These are phyloP conservation scores for Eutrema japonicum DNA, from an alignment of 345 rosid species.

Conservation along the genomic window DNA sequence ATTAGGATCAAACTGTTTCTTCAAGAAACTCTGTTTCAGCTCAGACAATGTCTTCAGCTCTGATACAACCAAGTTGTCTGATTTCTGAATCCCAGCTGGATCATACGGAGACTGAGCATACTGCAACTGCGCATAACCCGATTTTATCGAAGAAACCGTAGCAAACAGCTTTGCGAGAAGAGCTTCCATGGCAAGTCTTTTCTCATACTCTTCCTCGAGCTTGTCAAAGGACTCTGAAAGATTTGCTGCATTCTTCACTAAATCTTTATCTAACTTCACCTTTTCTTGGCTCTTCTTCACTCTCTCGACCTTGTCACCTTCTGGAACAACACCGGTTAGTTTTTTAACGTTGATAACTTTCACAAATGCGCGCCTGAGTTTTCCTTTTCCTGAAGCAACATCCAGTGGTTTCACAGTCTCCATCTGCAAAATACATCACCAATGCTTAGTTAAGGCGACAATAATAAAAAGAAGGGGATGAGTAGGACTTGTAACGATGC, in stretches of 20 bases:
- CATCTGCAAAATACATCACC: slow-evolving; percentile 55
- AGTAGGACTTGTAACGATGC: slow-evolving; percentile 25
- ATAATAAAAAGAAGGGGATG: slow-evolving; percentile 14
- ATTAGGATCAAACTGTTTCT: slow-evolving; percentile 70
- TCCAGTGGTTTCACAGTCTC: slow-evolving; percentile 68
- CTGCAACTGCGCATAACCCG: slow-evolving; percentile 82
- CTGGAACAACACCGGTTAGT: slow-evolving; percentile 66
- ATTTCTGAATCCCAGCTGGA: slow-evolving; percentile 66
- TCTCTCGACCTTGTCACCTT: slow-evolving; percentile 52
- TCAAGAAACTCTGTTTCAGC: slow-evolving; percentile 73
- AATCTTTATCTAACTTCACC: slow-evolving; percentile 45
- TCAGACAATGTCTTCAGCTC: slow-evolving; percentile 77
- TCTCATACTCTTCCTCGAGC: slow-evolving; percentile 50
- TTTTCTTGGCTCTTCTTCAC: slow-evolving; percentile 46
- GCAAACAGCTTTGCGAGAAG: slow-evolving; percentile 78
- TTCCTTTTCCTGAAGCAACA: slow-evolving; percentile 63
- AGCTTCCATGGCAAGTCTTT: slow-evolving; percentile 60
- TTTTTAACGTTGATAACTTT: slow-evolving; percentile 69
- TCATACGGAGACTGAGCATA: slow-evolving; percentile 85
- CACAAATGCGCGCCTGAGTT: slow-evolving; percentile 63
- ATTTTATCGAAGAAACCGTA: slow-evolving; percentile 70
- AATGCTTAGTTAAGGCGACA: slow-evolving; percentile 23
- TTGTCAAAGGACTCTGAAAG: slow-evolving; percentile 55
- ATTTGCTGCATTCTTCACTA: slow-evolving; percentile 39
- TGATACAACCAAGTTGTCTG: slow-evolving; percentile 62